These are phyloP conservation scores for Macadamia integrifolia DNA, from an alignment of 164 flowering plant species.

Conservation along the genomic window DNA sequence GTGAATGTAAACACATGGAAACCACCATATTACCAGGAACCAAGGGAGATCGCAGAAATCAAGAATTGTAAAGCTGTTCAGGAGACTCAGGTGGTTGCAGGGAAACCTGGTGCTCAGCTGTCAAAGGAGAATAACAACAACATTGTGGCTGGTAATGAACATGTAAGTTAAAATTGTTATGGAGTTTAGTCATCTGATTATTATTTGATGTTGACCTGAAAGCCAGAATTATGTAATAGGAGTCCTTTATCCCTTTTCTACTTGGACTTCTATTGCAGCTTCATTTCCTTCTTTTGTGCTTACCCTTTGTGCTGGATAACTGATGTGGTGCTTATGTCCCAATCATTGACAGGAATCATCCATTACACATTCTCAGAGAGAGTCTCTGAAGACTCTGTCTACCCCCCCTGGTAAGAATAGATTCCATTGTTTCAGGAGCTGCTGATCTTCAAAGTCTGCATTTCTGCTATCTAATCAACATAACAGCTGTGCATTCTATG, in stretches of 20 bases:
- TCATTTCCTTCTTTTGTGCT: background rate
- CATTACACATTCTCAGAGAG: constrained; percentile 24
- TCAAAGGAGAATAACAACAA: constrained; percentile 32
- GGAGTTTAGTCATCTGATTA: background rate
- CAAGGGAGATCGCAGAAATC: constrained; percentile 24
- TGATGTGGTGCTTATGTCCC: background rate
- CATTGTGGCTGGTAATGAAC: constrained; percentile 32
- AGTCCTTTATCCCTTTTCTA: background rate
- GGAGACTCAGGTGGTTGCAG: constrained; percentile 24
- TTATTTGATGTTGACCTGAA: background rate
- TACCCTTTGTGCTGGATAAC: constrained; percentile 4
- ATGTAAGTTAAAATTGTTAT: constrained; percentile 45
- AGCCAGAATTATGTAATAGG: too few relatives aligned
- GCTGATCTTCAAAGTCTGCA: too few relatives aligned
- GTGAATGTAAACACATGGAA: constrained; percentile 69
- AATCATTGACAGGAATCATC: constrained; percentile 43
- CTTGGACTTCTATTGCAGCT: background rate
- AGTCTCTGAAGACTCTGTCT: constrained; percentile 30
- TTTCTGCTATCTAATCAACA: too few relatives aligned
- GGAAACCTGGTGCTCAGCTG: constrained; percentile 23
- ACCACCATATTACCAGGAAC: constrained; percentile 51
- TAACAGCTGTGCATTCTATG: background rate
- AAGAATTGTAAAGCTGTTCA: constrained; percentile 24
- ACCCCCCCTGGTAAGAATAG: constrained; percentile 39
- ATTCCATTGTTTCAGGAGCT: too few relatives aligned